Percentiles rank a stretch among this genome's conserved stretches.
Conservation (phyloP, 345 rosid genomes). For the Atalantia buxifolia region DNA sequence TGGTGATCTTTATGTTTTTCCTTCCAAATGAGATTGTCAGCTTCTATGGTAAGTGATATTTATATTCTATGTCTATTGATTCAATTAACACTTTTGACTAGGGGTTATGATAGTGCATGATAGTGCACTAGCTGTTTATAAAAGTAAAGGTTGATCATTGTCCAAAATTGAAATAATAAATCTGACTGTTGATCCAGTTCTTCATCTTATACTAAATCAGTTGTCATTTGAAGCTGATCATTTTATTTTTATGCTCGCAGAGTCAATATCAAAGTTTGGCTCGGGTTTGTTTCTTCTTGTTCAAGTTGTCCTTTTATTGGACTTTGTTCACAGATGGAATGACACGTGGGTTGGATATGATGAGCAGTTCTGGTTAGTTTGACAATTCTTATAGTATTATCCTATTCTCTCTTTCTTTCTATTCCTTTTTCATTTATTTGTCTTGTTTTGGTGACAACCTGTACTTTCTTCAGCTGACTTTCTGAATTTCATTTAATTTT, state of each 20-base stretch:
- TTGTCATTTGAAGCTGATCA: background rate
- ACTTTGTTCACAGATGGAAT: slow-evolving; percentile 99
- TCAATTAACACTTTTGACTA: background rate
- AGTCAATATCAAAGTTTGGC: slow-evolving; percentile 88
- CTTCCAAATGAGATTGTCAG: slow-evolving; percentile 88
- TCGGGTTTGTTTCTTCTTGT: slow-evolving; percentile 95
- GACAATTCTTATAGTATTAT: background rate
- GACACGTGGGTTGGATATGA: slow-evolving; percentile 97
- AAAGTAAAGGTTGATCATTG: background rate
- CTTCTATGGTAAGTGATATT: slow-evolving; percentile 63
- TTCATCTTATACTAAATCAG: background rate
- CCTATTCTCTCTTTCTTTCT: background rate
- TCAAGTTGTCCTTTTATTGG: slow-evolving; percentile 98
- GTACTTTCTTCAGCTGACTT: background rate
- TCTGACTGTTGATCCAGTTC: background rate
- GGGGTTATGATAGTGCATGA: background rate
- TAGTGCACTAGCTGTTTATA: background rate
- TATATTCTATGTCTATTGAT: background rate
- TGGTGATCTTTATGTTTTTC: slow-evolving; percentile 92
- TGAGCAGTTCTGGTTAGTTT: slow-evolving; percentile 95
- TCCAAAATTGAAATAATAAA: background rate
- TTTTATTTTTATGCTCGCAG: slow-evolving; percentile 35
- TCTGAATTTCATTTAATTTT: background rate
- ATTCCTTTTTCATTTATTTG: background rate
- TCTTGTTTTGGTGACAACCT: background rate